These are phyloP conservation scores for Sclerotinia sclerotiorum DNA, from an alignment of 2,329 filamentous ascomycete species.

Conservation along the genomic window DNA sequence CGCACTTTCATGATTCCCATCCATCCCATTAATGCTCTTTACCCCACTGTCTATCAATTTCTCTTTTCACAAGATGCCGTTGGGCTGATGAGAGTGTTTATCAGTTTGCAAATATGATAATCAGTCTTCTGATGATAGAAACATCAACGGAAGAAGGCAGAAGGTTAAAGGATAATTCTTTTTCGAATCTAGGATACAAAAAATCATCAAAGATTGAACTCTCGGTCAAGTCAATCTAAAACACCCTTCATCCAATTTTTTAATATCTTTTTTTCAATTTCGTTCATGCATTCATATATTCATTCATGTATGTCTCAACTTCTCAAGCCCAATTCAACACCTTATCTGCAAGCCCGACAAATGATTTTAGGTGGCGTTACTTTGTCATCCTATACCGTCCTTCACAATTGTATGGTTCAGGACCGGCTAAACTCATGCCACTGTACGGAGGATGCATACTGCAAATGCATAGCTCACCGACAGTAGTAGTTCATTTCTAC, in stretches of 20 bases:
- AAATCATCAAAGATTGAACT: background rate
- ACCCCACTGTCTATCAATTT: constrained; percentile 14
- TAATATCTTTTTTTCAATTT: background rate
- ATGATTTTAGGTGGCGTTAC: background rate
- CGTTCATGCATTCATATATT: constrained; percentile 1
- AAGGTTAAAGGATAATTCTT: background rate
- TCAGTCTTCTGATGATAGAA: background rate
- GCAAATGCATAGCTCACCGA: constrained; percentile 8
- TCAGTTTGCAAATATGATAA: background rate
- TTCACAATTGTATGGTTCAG: constrained; percentile 3
- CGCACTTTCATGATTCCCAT: constrained; percentile 4
- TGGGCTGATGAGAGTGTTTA: no score
- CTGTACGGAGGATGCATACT: background rate
- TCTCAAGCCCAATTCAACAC: background rate
- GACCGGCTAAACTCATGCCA: background rate
- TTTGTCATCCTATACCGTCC: background rate
- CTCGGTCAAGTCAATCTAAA: background rate
- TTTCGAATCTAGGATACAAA: background rate
- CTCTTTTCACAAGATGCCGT: background rate
- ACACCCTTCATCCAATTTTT: no score
- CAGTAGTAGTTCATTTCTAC: background rate
- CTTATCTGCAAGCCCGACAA: constrained; percentile 5
- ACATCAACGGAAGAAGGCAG: background rate
- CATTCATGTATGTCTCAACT: constrained; percentile 2
- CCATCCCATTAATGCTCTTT: constrained; percentile 11